phyloP scores from a whole-genome alignment of 2,329 filamentous ascomycete genomes.

The Fusarium lyarnte region DNA sequence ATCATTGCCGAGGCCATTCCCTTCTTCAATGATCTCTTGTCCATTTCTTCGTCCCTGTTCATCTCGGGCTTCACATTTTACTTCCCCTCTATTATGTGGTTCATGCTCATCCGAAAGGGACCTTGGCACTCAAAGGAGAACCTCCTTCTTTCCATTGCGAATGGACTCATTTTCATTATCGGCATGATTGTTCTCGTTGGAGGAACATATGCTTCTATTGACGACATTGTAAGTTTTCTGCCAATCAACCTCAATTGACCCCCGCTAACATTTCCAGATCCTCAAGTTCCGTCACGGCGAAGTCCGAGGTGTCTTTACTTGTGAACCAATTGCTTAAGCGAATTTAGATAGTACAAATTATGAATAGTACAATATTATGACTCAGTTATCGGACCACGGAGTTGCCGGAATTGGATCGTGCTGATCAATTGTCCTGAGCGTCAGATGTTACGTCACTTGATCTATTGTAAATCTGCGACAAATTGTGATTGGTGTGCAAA shows the following conservation, averaged over 20 bases:
- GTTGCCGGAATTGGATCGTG: slow-evolving; percentile 1
- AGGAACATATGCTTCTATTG: slow-evolving; percentile 48
- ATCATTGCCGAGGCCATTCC: slow-evolving; percentile 78
- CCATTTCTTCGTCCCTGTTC: slow-evolving; percentile 61
- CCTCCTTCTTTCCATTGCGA: slow-evolving; percentile 39
- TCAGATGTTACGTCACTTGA: slow-evolving; percentile 12
- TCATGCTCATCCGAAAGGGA: slow-evolving; percentile 51
- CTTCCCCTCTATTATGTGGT: slow-evolving; percentile 55
- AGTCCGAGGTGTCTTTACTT: slow-evolving; percentile 44
- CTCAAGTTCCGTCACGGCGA: slow-evolving; percentile 40
- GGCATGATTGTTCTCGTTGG: slow-evolving; percentile 47
- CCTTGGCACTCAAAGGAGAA: slow-evolving; percentile 45
- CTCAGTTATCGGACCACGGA: slow-evolving; percentile 4
- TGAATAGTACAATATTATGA: slow-evolving; percentile 28
- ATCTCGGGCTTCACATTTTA: slow-evolving; percentile 58
- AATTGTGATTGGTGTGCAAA: slow-evolving; percentile 10
- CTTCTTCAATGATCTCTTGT: slow-evolving; percentile 75
- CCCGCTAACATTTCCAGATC: slow-evolving; percentile 33
- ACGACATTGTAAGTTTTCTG: slow-evolving; percentile 44
- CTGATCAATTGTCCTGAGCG: not conserved
- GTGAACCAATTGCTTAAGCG: slow-evolving; percentile 42
- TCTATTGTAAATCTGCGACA: not conserved
- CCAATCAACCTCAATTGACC: not conserved
- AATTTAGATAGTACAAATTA: slow-evolving; percentile 27
- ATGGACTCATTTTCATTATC: slow-evolving; percentile 44